Conservation (phyloP, 495 filamentous ascomycete genomes). For the Penicillium ochrochloron region DNA sequence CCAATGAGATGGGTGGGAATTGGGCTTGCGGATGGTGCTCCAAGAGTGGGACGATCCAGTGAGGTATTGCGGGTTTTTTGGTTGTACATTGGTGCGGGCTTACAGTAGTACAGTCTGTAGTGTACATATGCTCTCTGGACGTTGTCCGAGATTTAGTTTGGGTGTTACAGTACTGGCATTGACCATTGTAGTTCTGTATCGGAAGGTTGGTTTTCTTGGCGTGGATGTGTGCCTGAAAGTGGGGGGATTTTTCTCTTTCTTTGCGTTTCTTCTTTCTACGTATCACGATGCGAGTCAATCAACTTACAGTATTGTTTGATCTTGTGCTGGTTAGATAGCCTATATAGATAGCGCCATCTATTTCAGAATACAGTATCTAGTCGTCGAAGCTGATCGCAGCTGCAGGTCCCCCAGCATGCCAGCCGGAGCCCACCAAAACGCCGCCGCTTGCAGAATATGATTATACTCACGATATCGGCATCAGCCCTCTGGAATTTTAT, state of each 20-base stretch:
- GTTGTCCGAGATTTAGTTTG: not conserved
- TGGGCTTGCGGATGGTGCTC: not conserved
- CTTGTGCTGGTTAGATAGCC: too few relatives aligned
- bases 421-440: not conserved
- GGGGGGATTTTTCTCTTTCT: not conserved
- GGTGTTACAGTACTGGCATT: not conserved
- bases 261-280: not conserved
- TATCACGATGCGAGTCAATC: not conserved
- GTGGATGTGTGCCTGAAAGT: not conserved
- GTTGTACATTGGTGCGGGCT: too few relatives aligned
- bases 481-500: not conserved
- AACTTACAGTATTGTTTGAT: not conserved
- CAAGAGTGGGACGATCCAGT: slow-evolving; percentile 5
- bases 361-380: too few relatives aligned
- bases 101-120: not conserved
- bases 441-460: not conserved
- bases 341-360: not conserved
- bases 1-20: slow-evolving; percentile 13
- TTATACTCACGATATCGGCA: not conserved
- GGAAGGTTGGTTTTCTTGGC: not conserved
- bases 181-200: too few relatives aligned
- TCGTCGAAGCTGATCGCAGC: not conserved
- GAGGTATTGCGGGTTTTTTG: not conserved
- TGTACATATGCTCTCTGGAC: not conserved
- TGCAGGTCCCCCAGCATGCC: not conserved